Evolutionary conservation across 805 yeast species (phyloP).

Genomic region (Ogataea paradorogensis): DNA sequence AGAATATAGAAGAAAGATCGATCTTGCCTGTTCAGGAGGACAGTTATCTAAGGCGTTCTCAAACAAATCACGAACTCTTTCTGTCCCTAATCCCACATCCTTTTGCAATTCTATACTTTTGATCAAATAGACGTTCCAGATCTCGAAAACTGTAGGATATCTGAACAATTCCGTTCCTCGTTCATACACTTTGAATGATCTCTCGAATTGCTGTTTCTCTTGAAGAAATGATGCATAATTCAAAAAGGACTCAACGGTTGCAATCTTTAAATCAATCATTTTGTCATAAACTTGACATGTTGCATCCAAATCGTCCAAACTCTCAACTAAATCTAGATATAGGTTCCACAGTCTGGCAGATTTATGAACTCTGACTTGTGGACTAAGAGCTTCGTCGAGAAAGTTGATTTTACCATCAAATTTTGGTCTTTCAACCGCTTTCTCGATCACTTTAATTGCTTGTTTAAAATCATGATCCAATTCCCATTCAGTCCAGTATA

Average conservation of each 20-base stretch:
- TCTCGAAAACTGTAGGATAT: slow-evolving; percentile 59
- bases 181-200: slow-evolving; percentile 62
- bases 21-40: slow-evolving; percentile 45
- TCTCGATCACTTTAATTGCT: slow-evolving; percentile 36
- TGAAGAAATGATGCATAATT: slow-evolving; percentile 64
- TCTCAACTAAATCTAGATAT: slow-evolving; percentile 68
- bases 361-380: slow-evolving; percentile 59
- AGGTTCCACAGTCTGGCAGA: slow-evolving; percentile 68
- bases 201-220: slow-evolving; percentile 43
- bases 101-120: slow-evolving; percentile 39
- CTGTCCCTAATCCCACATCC: slow-evolving; percentile 39
- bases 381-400: slow-evolving; percentile 43
- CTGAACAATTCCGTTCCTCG: slow-evolving; percentile 60
- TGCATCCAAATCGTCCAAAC: slow-evolving; percentile 42
- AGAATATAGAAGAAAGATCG: slow-evolving; percentile 54
- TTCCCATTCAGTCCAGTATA: slow-evolving; percentile 73
- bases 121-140: slow-evolving; percentile 68
- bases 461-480: slow-evolving; percentile 45
- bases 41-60: slow-evolving; percentile 60
- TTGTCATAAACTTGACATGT: slow-evolving; percentile 49
- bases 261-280: slow-evolving; percentile 55
- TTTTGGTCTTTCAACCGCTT: slow-evolving; percentile 30
- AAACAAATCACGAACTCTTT: slow-evolving; percentile 68
- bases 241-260: slow-evolving; percentile 64
- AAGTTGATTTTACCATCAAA: slow-evolving; percentile 24